A percentile compares a stretch with the other conserved stretches of the same genome.
Evolutionary conservation across 148 eudicot genomes (phyloP).

Genomic region (Arctostaphylos glauca): DNA sequence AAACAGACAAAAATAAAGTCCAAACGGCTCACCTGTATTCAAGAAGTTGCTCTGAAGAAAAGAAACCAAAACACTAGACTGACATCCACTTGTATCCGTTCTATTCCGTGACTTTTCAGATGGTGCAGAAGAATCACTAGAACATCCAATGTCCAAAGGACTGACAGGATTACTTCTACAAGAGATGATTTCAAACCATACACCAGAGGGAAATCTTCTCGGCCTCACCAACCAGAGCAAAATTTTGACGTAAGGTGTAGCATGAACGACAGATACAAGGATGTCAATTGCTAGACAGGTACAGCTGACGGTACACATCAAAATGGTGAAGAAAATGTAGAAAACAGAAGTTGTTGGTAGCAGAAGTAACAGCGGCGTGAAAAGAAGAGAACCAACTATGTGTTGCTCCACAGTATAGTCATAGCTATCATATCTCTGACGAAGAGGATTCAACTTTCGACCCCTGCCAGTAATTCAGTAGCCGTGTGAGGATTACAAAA

Average conservation of each 20-base stretch:
- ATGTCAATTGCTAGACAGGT: slow-evolving; percentile 51
- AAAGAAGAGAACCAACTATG: slow-evolving; percentile 84
- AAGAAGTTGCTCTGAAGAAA: slow-evolving; percentile 66
- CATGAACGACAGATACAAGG: slow-evolving; percentile 65
- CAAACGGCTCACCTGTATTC: slow-evolving; percentile 56
- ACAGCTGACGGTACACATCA: slow-evolving; percentile 45
- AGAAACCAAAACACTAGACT: slow-evolving; percentile 46
- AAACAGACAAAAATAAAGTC: neutral
- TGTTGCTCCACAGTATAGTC: slow-evolving; percentile 94
- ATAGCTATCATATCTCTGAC: slow-evolving; percentile 91
- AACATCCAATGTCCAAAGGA: slow-evolving; percentile 21
- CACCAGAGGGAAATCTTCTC: slow-evolving; percentile 76
- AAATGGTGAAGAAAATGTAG: slow-evolving; percentile 82
- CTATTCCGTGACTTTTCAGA: slow-evolving; percentile 29
- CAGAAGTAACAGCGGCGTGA: slow-evolving; percentile 80
- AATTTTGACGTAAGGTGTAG: slow-evolving; percentile 77
- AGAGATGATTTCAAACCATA: slow-evolving; percentile 62
- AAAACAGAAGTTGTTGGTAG: slow-evolving; percentile 91
- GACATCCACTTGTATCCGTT: slow-evolving; percentile 20
- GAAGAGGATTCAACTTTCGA: slow-evolving; percentile 88
- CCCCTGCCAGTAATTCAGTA: slow-evolving; percentile 57
- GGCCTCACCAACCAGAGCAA: slow-evolving; percentile 64
- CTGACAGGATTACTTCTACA: slow-evolving; percentile 30
- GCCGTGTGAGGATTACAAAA: slow-evolving; percentile 22
- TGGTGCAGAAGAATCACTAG: slow-evolving; percentile 19